Evolutionary conservation across 2,329 filamentous ascomycete species (phyloP).

Genomic region (Alternaria arborescens): DNA sequence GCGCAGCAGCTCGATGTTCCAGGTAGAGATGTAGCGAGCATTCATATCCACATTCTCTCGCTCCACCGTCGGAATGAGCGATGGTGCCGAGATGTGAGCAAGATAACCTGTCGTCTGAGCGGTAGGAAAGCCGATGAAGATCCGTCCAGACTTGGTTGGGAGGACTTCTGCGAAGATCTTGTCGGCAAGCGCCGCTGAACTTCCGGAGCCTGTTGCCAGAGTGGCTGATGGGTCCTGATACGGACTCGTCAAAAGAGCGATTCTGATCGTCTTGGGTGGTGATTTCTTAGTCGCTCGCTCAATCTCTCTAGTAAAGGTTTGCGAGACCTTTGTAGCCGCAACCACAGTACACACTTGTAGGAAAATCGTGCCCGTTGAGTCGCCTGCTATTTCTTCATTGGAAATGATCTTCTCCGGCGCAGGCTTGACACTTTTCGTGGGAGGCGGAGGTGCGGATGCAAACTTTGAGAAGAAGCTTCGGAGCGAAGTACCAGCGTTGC

Average conservation of each 20-base stretch:
- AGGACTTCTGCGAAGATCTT: constrained; percentile 92
- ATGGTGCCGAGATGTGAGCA: constrained; percentile 93
- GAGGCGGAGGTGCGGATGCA: constrained; percentile 32
- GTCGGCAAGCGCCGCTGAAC: constrained; percentile 64
- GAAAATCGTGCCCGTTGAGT: constrained; percentile 82
- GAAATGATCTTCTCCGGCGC: constrained; percentile 24
- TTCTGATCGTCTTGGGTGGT: constrained; percentile 84
- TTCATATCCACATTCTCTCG: constrained; percentile 97
- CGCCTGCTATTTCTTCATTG: constrained; percentile 72
- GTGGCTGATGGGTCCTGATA: constrained; percentile 81
- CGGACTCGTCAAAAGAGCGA: constrained; percentile 89
- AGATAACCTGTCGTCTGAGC: constrained; percentile 95
- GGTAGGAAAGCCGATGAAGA: constrained; percentile 98
- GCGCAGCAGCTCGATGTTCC: constrained; percentile 93
- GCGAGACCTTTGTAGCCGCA: constrained; percentile 77
- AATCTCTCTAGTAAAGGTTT: constrained; percentile 80
- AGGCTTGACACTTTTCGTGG: constrained; percentile 32
- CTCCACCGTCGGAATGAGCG: constrained; percentile 96
- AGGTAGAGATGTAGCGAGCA: constrained; percentile 90
- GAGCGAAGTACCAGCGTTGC: constrained; percentile 46
- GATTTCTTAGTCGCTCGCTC: constrained; percentile 97
- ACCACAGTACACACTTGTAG: constrained; percentile 85
- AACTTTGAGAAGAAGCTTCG: constrained; percentile 54
- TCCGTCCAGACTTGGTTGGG: constrained; percentile 85
- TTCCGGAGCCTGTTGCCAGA: constrained; percentile 60